These are phyloP conservation scores for Colletotrichum salicis DNA, from an alignment of 2,329 filamentous ascomycete species.

Conservation along the genomic window DNA sequence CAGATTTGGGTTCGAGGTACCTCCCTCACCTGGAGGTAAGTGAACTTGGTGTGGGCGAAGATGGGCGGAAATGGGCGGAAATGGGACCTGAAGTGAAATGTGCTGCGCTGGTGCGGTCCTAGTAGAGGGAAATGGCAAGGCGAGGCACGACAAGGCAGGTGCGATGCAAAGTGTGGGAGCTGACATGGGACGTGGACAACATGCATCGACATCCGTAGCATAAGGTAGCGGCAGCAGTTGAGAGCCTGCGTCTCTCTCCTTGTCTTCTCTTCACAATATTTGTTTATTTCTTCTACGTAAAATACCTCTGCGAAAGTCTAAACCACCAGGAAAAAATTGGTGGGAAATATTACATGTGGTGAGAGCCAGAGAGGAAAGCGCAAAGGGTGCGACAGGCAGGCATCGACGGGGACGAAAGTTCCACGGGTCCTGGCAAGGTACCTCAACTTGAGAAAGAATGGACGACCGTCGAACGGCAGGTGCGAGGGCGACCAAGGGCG, in stretches of 20 bases:
- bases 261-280: not conserved
- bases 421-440: slow-evolving; percentile 23
- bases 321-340: not conserved
- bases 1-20: not conserved
- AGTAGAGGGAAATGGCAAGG: not conserved
- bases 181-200: not conserved
- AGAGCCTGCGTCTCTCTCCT: not conserved
- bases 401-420: slow-evolving; percentile 12
- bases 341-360: too few relatives aligned
- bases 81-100: not conserved
- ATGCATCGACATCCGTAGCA: not conserved
- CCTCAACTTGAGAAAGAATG: not conserved
- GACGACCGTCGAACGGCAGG: slow-evolving; percentile 25
- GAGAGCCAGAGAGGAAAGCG: not conserved
- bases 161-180: not conserved
- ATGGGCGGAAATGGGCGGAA: not conserved
- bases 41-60: not conserved
- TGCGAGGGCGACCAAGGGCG: slow-evolving; percentile 32
- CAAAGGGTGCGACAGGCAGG: not conserved
- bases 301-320: not conserved
- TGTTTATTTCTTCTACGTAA: not conserved
- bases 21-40: not conserved
- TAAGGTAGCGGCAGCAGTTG: not conserved
- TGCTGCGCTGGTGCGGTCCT: not conserved
- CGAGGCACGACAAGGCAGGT: not conserved